Conservation (phyloP, 2,329 filamentous ascomycete genomes). For the Penicillium hesseltinei region DNA sequence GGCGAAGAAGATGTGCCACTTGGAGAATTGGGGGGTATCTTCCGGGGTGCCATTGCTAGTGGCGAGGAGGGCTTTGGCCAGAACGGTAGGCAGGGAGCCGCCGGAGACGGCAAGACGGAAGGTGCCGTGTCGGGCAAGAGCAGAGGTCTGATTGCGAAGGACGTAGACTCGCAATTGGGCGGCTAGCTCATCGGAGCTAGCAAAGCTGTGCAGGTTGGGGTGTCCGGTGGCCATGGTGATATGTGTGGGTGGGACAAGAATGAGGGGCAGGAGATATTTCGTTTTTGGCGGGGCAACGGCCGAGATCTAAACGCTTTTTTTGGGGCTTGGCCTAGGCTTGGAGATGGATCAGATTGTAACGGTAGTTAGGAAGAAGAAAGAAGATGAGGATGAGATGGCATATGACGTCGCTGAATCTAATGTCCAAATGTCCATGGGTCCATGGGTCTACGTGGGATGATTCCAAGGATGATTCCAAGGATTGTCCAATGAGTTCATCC, state of each 20-base stretch:
- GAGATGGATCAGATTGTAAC: background rate
- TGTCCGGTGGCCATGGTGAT: constrained; percentile 39
- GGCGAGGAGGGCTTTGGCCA: constrained; percentile 77
- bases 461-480: background rate
- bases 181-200: constrained; percentile 67
- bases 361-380: background rate
- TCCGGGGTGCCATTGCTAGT: constrained; percentile 49
- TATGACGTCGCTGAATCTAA: constrained; percentile 6
- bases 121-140: constrained; percentile 72
- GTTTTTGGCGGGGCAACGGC: background rate
- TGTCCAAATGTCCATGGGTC: background rate
- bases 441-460: background rate
- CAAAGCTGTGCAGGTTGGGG: constrained; percentile 75
- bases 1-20: constrained; percentile 98
- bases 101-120: constrained; percentile 95
- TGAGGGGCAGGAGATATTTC: constrained; percentile 6
- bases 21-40: constrained; percentile 71
- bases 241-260: constrained; percentile 6
- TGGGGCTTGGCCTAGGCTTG: background rate
- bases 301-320: background rate
- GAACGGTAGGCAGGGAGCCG: constrained; percentile 83
- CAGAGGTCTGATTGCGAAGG: constrained; percentile 75
- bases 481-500: background rate
- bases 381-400: background rate
- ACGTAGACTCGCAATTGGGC: constrained; percentile 77